Base-by-base conservation (phyloP, 1,284 basidiomycete genomes). In the Flammula alnicola region DNA sequence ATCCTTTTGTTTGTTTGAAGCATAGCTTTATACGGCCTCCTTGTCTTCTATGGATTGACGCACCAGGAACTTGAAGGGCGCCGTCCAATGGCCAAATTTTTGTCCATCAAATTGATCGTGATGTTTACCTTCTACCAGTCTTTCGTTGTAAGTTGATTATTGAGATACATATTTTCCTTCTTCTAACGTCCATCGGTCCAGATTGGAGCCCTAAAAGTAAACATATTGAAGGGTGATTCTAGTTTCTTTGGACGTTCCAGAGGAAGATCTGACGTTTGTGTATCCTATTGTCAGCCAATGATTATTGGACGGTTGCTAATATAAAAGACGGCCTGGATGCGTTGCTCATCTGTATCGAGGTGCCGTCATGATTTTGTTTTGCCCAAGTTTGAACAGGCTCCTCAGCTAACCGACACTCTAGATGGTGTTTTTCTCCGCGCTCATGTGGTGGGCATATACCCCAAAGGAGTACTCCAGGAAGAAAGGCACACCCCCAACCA, bases 51-150 rank as follows among this genome's bases (percentile, higher is more conserved):
- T 61, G 86, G 78, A 11, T 75, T 95, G 32, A 90, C 84, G 35
- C 82, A 85, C 52, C 83, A 89, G 7, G 91, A 94, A 59, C 76
- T 95, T 5, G 72, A 67, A 47, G 90, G 85, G 14, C 76, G 81
- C n/a, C 77, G 84, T 22, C 93, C 93, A 12, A 72, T 95, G 23
- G 81, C 88, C 11, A 94, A 94, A 69, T 94, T 94, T 65, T 60
- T 92, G 53, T 71, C 80, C 8, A 93, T 92, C 74, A 95, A 94
- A 69, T 70, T 93, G 26, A 91, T 92, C 50, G 88, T 94, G 42
- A 87, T 94, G 81, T 85, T 88, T 63, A 91, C 89, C 0, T 91
- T 89, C 64, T 92, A 91, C 64, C 88, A 91, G 56, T 72, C 77
- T 0, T 86, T 91, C 55, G 69, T 91, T 30, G 87, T 89, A 59